Conservation (phyloP, 305 asterid species). For the Fraxinus latifolia region DNA sequence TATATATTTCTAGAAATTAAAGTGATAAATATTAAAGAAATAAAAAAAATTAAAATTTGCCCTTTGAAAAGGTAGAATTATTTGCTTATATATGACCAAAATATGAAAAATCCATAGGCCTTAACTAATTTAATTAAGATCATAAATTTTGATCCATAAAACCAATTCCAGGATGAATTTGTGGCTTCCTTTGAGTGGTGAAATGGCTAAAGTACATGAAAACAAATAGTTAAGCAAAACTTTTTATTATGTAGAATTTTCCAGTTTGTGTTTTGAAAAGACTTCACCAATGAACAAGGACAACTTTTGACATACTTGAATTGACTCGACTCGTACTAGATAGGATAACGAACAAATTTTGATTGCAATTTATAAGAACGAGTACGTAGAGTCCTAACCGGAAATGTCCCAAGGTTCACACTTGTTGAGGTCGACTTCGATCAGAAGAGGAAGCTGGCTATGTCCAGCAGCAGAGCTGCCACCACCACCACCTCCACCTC, state of each 20-base stretch:
- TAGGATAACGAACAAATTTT: background rate
- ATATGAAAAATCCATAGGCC: background rate
- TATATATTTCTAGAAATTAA: background rate
- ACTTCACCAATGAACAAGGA: background rate
- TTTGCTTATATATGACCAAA: background rate
- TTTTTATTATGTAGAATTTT: background rate
- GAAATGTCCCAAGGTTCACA: conserved; percentile 97
- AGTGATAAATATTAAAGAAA: background rate
- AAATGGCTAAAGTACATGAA: background rate
- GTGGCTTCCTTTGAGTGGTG: background rate
- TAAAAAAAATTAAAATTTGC: background rate
- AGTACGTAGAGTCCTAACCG: conserved; percentile 26
- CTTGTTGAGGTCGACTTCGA: conserved; percentile 78
- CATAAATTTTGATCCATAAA: background rate
- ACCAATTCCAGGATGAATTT: background rate
- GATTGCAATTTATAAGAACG: background rate
- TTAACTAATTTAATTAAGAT: background rate
- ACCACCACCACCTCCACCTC: background rate
- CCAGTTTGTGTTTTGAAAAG: background rate
- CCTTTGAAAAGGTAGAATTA: background rate
- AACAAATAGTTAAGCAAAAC: background rate
- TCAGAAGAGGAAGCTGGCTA: conserved; percentile 43
- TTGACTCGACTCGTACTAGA: background rate
- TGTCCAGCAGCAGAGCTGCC: conserved; percentile 21
- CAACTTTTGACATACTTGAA: background rate